Percentiles rank a stretch among this genome's conserved stretches.
phyloP scores from a whole-genome alignment of 139 green algal species.

The Chlorella sorokiniana region DNA sequence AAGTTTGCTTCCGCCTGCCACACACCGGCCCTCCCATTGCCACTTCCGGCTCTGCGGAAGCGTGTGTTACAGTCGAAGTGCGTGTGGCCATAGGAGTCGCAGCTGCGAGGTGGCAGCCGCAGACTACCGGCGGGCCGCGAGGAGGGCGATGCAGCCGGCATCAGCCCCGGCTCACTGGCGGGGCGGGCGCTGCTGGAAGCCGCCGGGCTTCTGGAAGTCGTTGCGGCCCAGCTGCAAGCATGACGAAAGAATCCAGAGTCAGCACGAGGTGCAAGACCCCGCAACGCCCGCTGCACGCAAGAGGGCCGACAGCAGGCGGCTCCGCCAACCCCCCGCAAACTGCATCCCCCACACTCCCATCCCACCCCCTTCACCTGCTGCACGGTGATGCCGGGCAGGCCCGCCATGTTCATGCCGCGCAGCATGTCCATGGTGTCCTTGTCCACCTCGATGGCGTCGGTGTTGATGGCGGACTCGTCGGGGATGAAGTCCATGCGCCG shows the following conservation, averaged over 20 bases:
- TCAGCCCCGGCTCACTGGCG: slow-evolving; percentile 22
- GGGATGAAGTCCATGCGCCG: slow-evolving; percentile 99
- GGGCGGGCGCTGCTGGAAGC: slow-evolving; percentile 30
- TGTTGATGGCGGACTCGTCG: slow-evolving; percentile 95
- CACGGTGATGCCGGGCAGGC: slow-evolving; percentile 78
- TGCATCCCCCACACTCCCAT: neutral
- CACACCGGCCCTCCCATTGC: too few relatives aligned
- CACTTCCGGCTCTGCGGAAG: too few relatives aligned
- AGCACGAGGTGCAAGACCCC: neutral
- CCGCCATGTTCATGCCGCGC: slow-evolving; percentile 89
- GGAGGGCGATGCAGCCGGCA: too few relatives aligned
- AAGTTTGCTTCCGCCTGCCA: too few relatives aligned
- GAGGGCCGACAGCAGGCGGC: neutral
- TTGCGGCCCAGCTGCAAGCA: slow-evolving; percentile 1
- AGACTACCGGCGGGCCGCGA: neutral
- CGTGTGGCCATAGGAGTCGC: too few relatives aligned
- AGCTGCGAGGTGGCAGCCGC: neutral
- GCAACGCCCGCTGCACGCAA: neutral
- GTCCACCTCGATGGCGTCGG: slow-evolving; percentile 97
- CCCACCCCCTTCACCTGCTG: neutral
- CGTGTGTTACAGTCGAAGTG: too few relatives aligned
- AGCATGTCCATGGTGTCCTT: slow-evolving; percentile 97
- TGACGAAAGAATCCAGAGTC: neutral
- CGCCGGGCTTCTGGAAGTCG: slow-evolving; percentile 35
- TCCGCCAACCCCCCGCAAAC: neutral